Conservation (phyloP, 805 yeast species). For the Metschnikowia cubensis region DNA sequence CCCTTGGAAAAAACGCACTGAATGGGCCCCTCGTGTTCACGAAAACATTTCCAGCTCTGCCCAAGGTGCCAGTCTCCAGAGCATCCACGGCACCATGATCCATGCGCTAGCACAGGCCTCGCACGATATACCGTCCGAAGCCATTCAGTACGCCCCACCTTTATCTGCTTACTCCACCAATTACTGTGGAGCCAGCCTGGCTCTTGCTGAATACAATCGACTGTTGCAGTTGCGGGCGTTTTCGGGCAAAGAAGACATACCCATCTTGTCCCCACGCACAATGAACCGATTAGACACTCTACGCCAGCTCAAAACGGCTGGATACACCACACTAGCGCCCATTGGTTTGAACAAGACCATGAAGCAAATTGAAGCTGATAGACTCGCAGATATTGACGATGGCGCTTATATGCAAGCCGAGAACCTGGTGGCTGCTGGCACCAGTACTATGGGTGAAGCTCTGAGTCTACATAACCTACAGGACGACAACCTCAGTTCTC, state of each 20-base stretch:
- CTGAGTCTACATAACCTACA: background rate
- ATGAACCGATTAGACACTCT: constrained; percentile 20
- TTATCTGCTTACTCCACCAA: constrained; percentile 52
- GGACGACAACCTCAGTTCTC: background rate
- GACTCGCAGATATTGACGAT: constrained; percentile 10
- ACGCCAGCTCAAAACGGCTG: constrained; percentile 30
- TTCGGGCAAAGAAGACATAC: constrained; percentile 12
- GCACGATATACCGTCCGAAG: constrained; percentile 13
- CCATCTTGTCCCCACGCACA: constrained; percentile 18
- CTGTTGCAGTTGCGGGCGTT: constrained; percentile 16
- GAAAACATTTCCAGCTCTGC: constrained; percentile 4
- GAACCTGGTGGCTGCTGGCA: constrained; percentile 11
- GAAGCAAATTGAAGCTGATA: constrained; percentile 31
- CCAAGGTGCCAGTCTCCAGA: background rate
- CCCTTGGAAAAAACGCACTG: constrained; percentile 10
- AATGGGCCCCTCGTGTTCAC: constrained; percentile 14
- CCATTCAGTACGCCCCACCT: constrained; percentile 44
- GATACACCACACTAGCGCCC: constrained; percentile 35
- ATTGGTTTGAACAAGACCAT: constrained; percentile 38
- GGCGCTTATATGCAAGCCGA: constrained; percentile 13
- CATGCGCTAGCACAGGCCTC: constrained; percentile 12
- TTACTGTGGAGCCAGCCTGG: constrained; percentile 22
- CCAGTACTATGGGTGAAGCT: constrained; percentile 4
- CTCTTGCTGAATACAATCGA: constrained; percentile 21
- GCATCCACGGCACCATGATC: constrained; percentile 5